Conservation (phyloP, 352 stramenopile species). For the Pythium phragmiticola region DNA sequence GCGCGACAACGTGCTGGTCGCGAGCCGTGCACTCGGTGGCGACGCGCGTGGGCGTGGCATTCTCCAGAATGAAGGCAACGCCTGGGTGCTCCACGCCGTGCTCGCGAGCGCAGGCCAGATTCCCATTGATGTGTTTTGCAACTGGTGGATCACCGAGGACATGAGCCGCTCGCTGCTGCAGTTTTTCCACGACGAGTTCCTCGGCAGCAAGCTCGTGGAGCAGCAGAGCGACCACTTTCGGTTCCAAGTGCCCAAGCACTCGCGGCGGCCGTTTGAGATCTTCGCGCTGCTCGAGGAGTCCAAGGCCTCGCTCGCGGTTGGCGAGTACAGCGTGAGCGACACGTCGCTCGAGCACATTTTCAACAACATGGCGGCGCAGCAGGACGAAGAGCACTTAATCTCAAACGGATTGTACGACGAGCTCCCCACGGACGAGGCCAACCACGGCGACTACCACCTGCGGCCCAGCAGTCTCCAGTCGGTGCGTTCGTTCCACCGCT, state of each 20-base stretch:
- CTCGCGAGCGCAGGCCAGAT: background rate
- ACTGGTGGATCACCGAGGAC: slow-evolving; percentile 22
- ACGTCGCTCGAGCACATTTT: slow-evolving; percentile 93
- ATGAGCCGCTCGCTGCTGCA: slow-evolving; percentile 8
- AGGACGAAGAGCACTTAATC: slow-evolving; percentile 21
- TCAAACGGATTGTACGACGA: slow-evolving; percentile 40
- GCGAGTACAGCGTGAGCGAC: slow-evolving; percentile 89
- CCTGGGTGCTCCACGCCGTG: background rate
- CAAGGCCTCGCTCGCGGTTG: slow-evolving; percentile 57
- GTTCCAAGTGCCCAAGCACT: slow-evolving; percentile 32
- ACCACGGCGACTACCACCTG: slow-evolving; percentile 14
- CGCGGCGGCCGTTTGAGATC: slow-evolving; percentile 29
- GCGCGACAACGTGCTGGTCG: slow-evolving; percentile 38
- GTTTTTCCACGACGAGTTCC: slow-evolving; percentile 16
- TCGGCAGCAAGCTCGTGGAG: slow-evolving; percentile 18
- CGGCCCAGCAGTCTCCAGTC: slow-evolving; percentile 38
- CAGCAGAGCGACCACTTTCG: slow-evolving; percentile 69
- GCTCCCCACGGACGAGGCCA: background rate
- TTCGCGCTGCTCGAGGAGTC: slow-evolving; percentile 80
- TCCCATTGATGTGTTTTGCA: slow-evolving; percentile 1
- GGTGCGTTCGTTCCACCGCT: slow-evolving; percentile 40
- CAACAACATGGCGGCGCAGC: slow-evolving; percentile 81
- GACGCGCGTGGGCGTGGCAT: slow-evolving; percentile 37
- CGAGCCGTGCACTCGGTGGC: slow-evolving; percentile 20
- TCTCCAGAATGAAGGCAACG: slow-evolving; percentile 67